These are phyloP conservation scores for Fusarium avenaceum DNA, from an alignment of 2,329 filamentous ascomycete species.

Conservation along the genomic window DNA sequence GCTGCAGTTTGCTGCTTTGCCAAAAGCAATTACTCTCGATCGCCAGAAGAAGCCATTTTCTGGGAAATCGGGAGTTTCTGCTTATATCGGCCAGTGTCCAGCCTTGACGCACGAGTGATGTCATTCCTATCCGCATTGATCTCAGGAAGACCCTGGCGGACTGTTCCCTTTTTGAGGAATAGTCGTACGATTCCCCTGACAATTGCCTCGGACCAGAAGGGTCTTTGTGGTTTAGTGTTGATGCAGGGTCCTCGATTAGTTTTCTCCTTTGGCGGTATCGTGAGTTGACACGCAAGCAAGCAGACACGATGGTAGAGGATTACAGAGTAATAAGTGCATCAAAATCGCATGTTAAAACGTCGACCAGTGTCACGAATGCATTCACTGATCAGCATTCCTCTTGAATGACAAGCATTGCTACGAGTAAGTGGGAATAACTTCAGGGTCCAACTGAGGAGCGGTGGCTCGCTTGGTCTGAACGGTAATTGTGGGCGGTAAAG, in stretches of 20 bases:
- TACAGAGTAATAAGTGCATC: not conserved
- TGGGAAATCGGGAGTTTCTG: constrained; percentile 14
- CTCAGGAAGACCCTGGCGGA: not conserved
- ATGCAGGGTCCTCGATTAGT: not conserved
- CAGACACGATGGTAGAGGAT: not conserved
- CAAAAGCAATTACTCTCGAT: constrained; percentile 4
- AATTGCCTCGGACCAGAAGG: not conserved
- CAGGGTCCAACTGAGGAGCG: not conserved
- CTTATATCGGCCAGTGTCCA: not conserved
- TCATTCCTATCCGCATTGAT: not conserved
- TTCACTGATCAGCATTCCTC: not conserved
- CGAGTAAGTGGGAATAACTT: not conserved
- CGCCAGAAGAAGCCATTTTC: not conserved
- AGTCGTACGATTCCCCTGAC: not conserved
- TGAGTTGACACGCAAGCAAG: not conserved
- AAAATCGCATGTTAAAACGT: not conserved
- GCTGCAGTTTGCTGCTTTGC: not conserved
- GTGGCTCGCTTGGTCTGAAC: not conserved
- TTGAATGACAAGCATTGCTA: not conserved
- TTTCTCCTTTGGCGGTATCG: not conserved
- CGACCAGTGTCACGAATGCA: not conserved
- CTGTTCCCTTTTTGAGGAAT: not conserved
- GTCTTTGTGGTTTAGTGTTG: not conserved
- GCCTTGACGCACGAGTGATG: constrained; percentile 18
- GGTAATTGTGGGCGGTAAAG: not conserved